Percentiles rank a stretch among this genome's conserved stretches.
Conservation (phyloP, 139 green algal species). For the Micractinium sp. region DNA sequence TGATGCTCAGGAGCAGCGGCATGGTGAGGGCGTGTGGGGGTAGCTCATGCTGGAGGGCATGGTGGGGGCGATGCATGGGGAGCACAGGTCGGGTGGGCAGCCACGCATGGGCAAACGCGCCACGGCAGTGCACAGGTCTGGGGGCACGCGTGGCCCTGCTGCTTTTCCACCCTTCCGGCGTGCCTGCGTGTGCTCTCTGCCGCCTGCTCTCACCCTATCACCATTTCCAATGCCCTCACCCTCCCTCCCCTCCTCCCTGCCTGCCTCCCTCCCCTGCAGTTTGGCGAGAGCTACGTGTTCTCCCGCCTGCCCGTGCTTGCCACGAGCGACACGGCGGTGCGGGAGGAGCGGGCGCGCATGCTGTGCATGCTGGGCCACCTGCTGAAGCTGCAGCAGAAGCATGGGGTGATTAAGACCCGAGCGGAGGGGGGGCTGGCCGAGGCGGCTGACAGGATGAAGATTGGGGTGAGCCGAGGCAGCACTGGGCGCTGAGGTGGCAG, state of each 20-base stretch:
- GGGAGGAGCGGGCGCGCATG: conserved; percentile 32
- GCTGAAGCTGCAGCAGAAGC: conserved; percentile 33
- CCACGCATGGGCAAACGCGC: neutral
- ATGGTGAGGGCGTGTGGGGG: neutral
- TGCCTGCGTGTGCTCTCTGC: too few species aligned
- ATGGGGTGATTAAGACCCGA: neutral
- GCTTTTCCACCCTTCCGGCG: too few species aligned
- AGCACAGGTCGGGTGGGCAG: neutral
- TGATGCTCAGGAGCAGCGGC: neutral
- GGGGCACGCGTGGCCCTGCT: too few species aligned
- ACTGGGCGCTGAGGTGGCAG: neutral
- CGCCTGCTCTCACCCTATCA: too few species aligned
- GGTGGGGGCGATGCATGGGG: too few species aligned
- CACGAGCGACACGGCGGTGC: neutral
- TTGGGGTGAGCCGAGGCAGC: neutral
- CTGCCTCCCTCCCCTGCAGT: neutral
- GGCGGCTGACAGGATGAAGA: conserved; percentile 14
- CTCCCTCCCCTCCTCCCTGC: neutral
- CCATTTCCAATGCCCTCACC: neutral
- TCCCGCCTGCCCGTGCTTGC: conserved; percentile 33
- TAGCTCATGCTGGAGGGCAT: too few species aligned
- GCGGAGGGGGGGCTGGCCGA: conserved; percentile 20
- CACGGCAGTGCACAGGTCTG: neutral
- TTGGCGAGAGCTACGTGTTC: conserved; percentile 40
- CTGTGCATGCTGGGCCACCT: conserved; percentile 45